A percentile compares a stretch with the other conserved stretches of the same genome.
Evolutionary conservation across 2,329 filamentous ascomycete species (phyloP).

Genomic region (Xylariaceae sp.): DNA sequence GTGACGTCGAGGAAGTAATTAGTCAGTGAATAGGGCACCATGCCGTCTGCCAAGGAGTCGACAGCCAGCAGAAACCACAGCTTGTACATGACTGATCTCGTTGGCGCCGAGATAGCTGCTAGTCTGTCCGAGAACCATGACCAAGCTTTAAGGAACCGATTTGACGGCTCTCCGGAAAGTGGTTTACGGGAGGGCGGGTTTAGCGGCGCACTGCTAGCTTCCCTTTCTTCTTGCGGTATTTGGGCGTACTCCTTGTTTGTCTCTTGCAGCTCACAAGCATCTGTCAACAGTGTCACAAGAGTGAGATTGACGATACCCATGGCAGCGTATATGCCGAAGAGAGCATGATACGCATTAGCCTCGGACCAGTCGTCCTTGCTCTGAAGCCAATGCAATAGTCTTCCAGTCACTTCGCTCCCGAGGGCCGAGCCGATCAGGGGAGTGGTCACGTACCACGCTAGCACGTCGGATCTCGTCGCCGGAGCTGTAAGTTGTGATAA

Average conservation of each 20-base stretch:
- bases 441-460: conserved; percentile 61
- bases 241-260: conserved; percentile 23
- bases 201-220: conserved; percentile 3
- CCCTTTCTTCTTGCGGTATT: conserved; percentile 15
- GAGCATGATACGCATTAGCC: conserved; percentile 50
- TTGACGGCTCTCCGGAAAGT: conserved; percentile 9
- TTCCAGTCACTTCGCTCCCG: conserved; percentile 50
- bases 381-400: conserved; percentile 46
- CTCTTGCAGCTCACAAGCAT: conserved; percentile 44
- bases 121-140: conserved; percentile 36
- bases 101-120: conserved; percentile 54
- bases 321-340: conserved; percentile 55
- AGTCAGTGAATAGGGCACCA: conserved; percentile 56
- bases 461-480: conserved; percentile 55
- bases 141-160: conserved; percentile 14
- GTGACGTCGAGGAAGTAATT: conserved; percentile 56
- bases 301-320: conserved; percentile 52
- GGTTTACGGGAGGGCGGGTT: conserved; percentile 3
- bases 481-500: conserved; percentile 57
- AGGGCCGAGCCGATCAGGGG: conserved; percentile 52
- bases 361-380: conserved; percentile 44
- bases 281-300: conserved; percentile 44
- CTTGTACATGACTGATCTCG: conserved; percentile 57
- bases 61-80: conserved; percentile 62
- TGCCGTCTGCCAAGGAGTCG: conserved; percentile 63